Evolutionary conservation across 371 early-diverging fungal species (phyloP).

Genomic region (Mycotypha africana): DNA sequence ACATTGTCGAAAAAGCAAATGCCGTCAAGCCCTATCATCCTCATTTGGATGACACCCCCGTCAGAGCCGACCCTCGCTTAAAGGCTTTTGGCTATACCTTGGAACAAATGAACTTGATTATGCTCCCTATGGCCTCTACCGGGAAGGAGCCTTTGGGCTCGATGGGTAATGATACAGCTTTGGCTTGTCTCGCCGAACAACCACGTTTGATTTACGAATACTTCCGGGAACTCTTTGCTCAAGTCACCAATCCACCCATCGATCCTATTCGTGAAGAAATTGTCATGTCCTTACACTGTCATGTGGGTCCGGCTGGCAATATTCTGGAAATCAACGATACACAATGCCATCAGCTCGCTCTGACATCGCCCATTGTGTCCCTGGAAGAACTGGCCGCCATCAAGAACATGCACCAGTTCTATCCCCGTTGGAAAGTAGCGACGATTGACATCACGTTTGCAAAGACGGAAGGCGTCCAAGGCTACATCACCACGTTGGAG

Average conservation of each 20-base stretch:
- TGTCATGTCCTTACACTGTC: constrained; percentile 94
- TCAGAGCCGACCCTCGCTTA: constrained; percentile 77
- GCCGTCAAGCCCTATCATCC: constrained; percentile 13
- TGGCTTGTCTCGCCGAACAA: constrained; percentile 87
- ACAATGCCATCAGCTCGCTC: constrained; percentile 74
- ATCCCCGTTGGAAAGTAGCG: constrained; percentile 74
- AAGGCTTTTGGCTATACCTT: constrained; percentile 88
- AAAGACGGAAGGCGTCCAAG: constrained; percentile 67
- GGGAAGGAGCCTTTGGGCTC: constrained; percentile 97
- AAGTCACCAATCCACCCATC: constrained; percentile 96
- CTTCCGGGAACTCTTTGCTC: constrained; percentile 95
- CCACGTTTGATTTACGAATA: constrained; percentile 93
- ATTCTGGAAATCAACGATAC: constrained; percentile 74
- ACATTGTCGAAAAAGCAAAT: constrained; percentile 39
- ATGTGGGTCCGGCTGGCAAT: constrained; percentile 94
- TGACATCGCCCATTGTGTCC: constrained; percentile 85
- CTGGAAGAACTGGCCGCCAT: constrained; percentile 77
- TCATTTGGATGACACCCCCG: constrained; percentile 33
- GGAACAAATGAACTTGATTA: constrained; percentile 87
- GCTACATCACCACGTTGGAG: constrained; percentile 74
- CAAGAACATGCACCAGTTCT: constrained; percentile 53
- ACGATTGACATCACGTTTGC: constrained; percentile 87
- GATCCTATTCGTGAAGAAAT: constrained; percentile 97
- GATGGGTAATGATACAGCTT: constrained; percentile 95
- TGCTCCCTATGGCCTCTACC: constrained; percentile 78